A percentile compares a stretch with the other conserved stretches of the same genome.
Conservation (phyloP, 306 rosid species). For the Cicer pinnatifidum region DNA sequence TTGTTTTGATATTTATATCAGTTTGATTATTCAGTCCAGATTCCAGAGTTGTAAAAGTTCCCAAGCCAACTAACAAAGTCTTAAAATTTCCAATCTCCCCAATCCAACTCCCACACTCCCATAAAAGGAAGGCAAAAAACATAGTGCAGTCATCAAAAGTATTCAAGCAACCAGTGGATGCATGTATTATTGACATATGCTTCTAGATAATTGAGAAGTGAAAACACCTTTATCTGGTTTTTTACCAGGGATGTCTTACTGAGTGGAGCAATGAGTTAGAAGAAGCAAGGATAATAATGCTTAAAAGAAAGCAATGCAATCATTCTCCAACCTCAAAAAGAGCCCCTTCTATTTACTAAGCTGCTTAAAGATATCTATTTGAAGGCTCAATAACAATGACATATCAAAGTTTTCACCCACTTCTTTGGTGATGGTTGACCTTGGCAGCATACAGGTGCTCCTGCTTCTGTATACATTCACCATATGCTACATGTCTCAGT, state of each 20-base stretch:
- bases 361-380: slow-evolving; percentile 26
- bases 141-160: slow-evolving; percentile 41
- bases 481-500: slow-evolving; percentile 42
- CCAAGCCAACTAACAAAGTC: slow-evolving; percentile 10
- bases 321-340: slow-evolving; percentile 32
- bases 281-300: slow-evolving; percentile 33
- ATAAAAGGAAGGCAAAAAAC: slow-evolving; percentile 11
- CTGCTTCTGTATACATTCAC: slow-evolving; percentile 54
- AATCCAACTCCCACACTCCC: slow-evolving; percentile 26
- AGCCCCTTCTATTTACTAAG: slow-evolving; percentile 30
- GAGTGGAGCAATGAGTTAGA: slow-evolving; percentile 35
- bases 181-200: slow-evolving; percentile 6
- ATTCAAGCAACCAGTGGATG: slow-evolving; percentile 37
- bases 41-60: slow-evolving; percentile 10
- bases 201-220: slow-evolving; percentile 34
- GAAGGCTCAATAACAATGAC: slow-evolving; percentile 29
- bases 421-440: slow-evolving; percentile 59
- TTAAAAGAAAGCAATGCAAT: slow-evolving; percentile 29
- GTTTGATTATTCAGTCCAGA: slow-evolving; percentile 25
- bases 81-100: slow-evolving; percentile 1
- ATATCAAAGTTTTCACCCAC: slow-evolving; percentile 53
- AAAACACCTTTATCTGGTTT: slow-evolving; percentile 40
- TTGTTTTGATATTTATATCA: slow-evolving; percentile 29
- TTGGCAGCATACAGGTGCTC: slow-evolving; percentile 51
- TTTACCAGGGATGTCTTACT: slow-evolving; percentile 22